phyloP scores from a whole-genome alignment of 2,329 filamentous ascomycete genomes.

The Dissoconium aciculare region DNA sequence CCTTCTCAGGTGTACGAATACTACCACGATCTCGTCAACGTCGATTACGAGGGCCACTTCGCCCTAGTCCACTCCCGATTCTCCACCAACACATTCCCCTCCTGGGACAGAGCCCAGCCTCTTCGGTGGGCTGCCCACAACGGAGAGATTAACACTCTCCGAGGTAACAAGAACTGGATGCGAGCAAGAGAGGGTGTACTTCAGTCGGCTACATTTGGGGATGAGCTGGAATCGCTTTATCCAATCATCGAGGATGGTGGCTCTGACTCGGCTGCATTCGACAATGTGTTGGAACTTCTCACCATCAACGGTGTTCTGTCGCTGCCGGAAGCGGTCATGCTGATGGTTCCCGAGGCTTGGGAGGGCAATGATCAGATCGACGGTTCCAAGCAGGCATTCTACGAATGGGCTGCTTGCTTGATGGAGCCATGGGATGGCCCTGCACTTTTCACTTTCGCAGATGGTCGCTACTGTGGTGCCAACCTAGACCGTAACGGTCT shows the following conservation, averaged over 20 bases:
- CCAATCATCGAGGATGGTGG: conserved; percentile 93
- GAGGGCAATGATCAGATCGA: conserved; percentile 88
- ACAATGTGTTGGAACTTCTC: conserved; percentile 87
- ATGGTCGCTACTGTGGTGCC: conserved; percentile 90
- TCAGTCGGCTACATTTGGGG: conserved; percentile 81
- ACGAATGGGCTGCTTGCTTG: conserved; percentile 95
- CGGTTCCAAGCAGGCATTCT: conserved; percentile 88
- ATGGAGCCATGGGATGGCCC: conserved; percentile 99
- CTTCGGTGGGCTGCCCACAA: conserved; percentile 96
- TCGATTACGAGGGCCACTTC: conserved; percentile 95
- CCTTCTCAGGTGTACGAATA: conserved; percentile 95
- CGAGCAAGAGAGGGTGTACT: conserved; percentile 88
- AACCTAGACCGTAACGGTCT: conserved; percentile 94
- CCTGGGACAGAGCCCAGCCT: conserved; percentile 94
- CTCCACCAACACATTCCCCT: conserved; percentile 96
- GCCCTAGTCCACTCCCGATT: conserved; percentile 94
- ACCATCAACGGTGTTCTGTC: conserved; percentile 94
- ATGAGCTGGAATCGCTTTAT: conserved; percentile 79
- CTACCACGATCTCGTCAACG: conserved; percentile 91
- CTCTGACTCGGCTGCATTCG: conserved; percentile 91
- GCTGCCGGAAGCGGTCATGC: conserved; percentile 89
- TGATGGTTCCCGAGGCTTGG: conserved; percentile 98
- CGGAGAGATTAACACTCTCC: conserved; percentile 93
- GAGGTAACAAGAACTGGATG: conserved; percentile 99
- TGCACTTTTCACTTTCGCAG: conserved; percentile 90